Base-by-base conservation (phyloP, 371 early-diverging fungal genomes). In the Lichtheimia ornata region DNA sequence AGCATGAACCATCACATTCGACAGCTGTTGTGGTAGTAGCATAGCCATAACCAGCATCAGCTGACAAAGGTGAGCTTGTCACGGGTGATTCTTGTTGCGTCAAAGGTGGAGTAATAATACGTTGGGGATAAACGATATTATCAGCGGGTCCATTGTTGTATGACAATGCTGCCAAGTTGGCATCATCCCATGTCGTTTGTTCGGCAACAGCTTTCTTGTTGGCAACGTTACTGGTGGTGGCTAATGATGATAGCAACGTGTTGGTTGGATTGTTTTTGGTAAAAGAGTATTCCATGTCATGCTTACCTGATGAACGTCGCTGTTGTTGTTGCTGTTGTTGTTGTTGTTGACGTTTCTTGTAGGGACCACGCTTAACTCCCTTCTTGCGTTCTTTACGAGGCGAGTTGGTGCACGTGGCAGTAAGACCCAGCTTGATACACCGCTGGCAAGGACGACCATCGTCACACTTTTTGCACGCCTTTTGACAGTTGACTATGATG, bases 391-490 rank as follows among this genome's bases (percentile, higher is more conserved):
- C 89, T 74, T 95, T 95, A 45, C 96, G 85, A 44, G 83, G 82
- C 1, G 94, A 93, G 69, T 91, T 87, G 0, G 83, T 77, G 64
- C 96, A 96, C 0, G 91, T 78, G 12, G 86, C 89, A 1, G 74
- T 76, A 43, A 94, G 67, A 40, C 86, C 89, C 62, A 89, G 86
- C 59, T 88, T 90, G 63, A 91, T 72, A 63, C 96, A 96, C 25
- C 96, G 89, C 61, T 81, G 77, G 68, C 96, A 96, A 4, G 96
- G 96, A 58, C 96, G 80, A 24, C 83, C 86, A 57, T 94, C 89
- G 64, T 92, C 94, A 70, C 96, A 96, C 72, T 94, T 95, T 72
- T 96, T 96, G 74, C 96, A 96, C 0, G 95, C 94, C 65, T 89
- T 89, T 80, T 94, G 92, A 67, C 96, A 96, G 65, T 95, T 93